These are phyloP conservation scores for Penicillium daleae DNA, from an alignment of 495 filamentous ascomycete species.

Conservation along the genomic window DNA sequence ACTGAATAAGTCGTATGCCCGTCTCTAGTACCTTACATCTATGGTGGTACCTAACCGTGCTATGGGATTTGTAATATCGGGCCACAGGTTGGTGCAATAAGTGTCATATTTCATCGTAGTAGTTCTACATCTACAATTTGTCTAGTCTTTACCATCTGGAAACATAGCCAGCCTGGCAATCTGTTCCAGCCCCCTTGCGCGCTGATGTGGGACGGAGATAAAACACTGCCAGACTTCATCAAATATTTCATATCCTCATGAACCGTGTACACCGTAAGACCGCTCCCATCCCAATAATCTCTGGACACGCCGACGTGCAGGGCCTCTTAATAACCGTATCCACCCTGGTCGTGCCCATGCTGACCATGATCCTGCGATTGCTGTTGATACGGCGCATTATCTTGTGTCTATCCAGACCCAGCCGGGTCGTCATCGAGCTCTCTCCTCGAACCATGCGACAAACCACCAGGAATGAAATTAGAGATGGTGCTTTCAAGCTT, in stretches of 20 bases:
- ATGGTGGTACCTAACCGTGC: no score
- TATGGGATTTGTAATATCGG: background rate
- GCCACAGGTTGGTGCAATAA: background rate
- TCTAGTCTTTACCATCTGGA: background rate
- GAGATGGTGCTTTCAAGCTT: slow-evolving; percentile 44
- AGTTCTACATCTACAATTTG: background rate
- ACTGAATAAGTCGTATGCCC: no score
- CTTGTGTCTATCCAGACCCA: slow-evolving; percentile 7
- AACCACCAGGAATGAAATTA: slow-evolving; percentile 50
- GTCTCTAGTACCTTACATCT: no score
- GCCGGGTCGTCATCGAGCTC: slow-evolving; percentile 23
- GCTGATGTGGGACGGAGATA: no score
- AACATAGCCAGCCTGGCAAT: no score
- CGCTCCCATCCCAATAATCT: background rate
- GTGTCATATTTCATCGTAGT: background rate
- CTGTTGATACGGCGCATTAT: slow-evolving; percentile 8
- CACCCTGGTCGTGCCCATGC: slow-evolving; percentile 15
- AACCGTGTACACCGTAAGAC: background rate
- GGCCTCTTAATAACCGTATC: slow-evolving; percentile 7
- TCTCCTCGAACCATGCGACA: slow-evolving; percentile 38
- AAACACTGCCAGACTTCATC: background rate
- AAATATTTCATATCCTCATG: background rate
- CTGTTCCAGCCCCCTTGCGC: no score
- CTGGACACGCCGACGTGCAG: background rate
- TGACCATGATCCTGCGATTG: slow-evolving; percentile 18